Base-by-base conservation (phyloP, 352 stramenopile genomes). In the Aphanomyces euteiches region DNA sequence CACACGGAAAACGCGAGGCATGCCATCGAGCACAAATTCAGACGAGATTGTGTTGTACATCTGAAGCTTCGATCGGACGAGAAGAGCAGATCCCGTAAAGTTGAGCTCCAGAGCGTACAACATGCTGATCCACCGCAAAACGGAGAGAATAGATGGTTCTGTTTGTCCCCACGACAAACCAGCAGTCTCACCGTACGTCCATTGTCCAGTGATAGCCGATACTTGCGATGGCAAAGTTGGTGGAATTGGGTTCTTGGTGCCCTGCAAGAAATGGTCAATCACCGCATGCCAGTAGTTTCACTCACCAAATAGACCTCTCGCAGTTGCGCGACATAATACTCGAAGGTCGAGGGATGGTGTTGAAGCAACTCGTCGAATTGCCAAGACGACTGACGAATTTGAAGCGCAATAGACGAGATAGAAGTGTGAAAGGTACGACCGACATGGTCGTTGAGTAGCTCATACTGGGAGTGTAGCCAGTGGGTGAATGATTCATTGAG, bases 1-100 rank as follows among this genome's bases (percentile, higher is more conserved):
- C n/a, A 83, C 58, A 4, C 81, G 81, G 73, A 86, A 90, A 41
- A 89, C 73, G n/a, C 81, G 82, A 43, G 80, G 82, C 15, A 37
- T 28, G 45, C 79, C 77, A 63, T 92, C 83, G 37, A 92, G 67
- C 6, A 90, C 75, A 37, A 92, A 67, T 13, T 56, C 56, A 69
- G 64, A 54, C 40, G 43, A 7, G 19, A 70, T 70, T 34, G 64
- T 70, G 17, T 50, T 5, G 48, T 70, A 70, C 17, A 64, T 10
- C 36, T 28, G 7, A 12, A 70, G 15, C 7, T 28, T 21, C 64
- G 64, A 60, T 2, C 28, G 38, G 17, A 70, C 47, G 19, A 39
- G 39, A 7, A 38, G 7, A 56, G 41, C 19, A 28, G 5, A 12
- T 13, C 19, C 40, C 15, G 15, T 19, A 7, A 40, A 36, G 4